A percentile compares a stretch with the other conserved stretches of the same genome.
phyloP scores from a whole-genome alignment of 2,329 filamentous ascomycete species.

The Neonectria coccinea region DNA sequence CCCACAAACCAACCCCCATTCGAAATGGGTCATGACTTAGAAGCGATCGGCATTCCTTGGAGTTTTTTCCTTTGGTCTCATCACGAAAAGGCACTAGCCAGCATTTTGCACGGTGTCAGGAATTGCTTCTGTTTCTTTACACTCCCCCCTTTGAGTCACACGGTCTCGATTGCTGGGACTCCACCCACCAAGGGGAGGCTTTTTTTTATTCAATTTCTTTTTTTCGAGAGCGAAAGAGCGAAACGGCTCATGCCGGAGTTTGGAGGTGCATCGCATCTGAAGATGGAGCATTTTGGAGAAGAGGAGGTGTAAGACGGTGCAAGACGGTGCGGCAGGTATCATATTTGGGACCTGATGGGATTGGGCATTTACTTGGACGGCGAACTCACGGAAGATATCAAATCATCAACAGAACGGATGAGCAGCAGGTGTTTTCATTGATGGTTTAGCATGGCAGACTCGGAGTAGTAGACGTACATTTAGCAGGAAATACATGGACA shows the following conservation, averaged over 20 bases:
- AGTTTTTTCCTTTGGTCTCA: conserved; percentile 33
- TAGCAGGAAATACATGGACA: neutral
- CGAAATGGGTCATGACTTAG: conserved; percentile 41
- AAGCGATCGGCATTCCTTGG: conserved; percentile 43
- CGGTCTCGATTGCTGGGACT: conserved; percentile 14
- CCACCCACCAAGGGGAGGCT: conserved; percentile 26
- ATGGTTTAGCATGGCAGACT: conserved; percentile 7
- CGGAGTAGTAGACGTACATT: neutral
- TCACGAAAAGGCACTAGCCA: conserved; percentile 29
- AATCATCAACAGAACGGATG: conserved; percentile 13
- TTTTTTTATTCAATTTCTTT: neutral
- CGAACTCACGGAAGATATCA: conserved; percentile 20
- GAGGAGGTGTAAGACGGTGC: conserved; percentile 9
- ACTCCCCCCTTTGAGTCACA: conserved; percentile 16
- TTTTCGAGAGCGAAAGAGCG: conserved; percentile 18
- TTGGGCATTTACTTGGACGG: conserved; percentile 25
- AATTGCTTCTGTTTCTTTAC: conserved; percentile 34
- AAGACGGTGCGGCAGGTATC: conserved; percentile 29
- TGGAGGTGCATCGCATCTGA: conserved; percentile 26
- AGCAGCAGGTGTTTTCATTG: conserved; percentile 10
- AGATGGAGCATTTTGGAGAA: conserved; percentile 25
- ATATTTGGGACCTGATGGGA: conserved; percentile 18
- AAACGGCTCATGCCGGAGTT: conserved; percentile 38
- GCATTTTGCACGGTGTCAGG: conserved; percentile 35
- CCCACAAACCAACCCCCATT: conserved; percentile 33